phyloP scores from a whole-genome alignment of 139 green algal species.

The Chlorella sp. region DNA sequence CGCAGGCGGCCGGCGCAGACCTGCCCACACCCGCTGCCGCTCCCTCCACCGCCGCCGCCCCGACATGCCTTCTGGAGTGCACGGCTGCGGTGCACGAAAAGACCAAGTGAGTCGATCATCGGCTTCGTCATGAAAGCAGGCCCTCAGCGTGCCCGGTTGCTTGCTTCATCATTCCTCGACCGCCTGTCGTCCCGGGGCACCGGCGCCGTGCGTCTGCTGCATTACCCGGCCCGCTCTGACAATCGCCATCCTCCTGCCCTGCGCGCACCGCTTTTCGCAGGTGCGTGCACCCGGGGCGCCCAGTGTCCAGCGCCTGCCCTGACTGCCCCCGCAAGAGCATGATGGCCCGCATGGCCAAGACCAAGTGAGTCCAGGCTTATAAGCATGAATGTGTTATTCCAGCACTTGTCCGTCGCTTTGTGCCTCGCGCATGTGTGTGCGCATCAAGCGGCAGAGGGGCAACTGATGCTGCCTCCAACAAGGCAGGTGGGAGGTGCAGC shows the following conservation, averaged over 20 bases:
- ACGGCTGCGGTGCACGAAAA: neutral
- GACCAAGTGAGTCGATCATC: neutral
- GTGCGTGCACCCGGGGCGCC: constrained; percentile 12
- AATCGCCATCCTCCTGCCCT: too few species aligned
- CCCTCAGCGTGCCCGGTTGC: too few species aligned
- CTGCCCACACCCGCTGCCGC: neutral
- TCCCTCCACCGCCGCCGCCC: neutral
- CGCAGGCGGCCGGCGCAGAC: neutral
- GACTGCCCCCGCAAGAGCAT: neutral
- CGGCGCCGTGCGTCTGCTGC: too few species aligned
- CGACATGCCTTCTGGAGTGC: neutral
- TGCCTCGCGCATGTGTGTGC: too few species aligned
- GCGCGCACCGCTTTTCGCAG: neutral
- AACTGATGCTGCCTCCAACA: too few species aligned
- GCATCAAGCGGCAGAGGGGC: too few species aligned
- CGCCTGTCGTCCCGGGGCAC: too few species aligned
- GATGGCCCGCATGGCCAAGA: neutral
- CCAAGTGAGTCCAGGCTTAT: neutral
- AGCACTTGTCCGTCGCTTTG: neutral
- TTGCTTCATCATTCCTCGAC: too few species aligned
- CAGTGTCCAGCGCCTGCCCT: neutral
- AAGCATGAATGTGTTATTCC: neutral
- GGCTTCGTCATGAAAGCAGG: too few species aligned
- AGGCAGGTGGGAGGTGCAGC: too few species aligned
- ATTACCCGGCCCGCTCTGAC: too few species aligned